Evolutionary conservation across 768 basidiomycete species (phyloP).

Genomic region (Tulasnella sp.): DNA sequence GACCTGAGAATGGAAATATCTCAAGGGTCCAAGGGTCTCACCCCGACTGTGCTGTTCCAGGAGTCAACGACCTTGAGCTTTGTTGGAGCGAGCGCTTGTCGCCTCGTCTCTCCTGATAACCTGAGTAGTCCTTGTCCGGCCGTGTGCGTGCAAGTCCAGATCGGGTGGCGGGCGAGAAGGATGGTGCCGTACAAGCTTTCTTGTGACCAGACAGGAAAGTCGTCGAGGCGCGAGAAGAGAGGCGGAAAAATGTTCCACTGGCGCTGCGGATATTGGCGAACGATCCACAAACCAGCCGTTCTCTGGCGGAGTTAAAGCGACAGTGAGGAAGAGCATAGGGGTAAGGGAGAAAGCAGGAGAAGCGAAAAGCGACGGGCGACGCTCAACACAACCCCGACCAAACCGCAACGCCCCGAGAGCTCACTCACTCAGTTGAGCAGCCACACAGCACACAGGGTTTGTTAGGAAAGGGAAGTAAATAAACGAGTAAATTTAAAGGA

Average conservation of each 20-base stretch:
- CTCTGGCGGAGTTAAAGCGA: constrained; percentile 1
- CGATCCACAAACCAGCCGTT: background rate
- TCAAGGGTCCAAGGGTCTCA: background rate
- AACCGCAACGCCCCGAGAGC: background rate
- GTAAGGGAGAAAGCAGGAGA: background rate
- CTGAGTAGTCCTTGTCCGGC: background rate
- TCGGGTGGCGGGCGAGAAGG: background rate
- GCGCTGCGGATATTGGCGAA: background rate
- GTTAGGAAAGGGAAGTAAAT: background rate
- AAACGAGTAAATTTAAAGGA: background rate
- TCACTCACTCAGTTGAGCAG: too few relatives aligned
- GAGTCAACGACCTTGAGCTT: background rate
- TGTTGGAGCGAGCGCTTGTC: background rate
- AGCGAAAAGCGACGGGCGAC: background rate
- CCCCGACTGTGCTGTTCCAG: background rate
- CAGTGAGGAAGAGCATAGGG: background rate
- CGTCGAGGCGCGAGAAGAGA: background rate
- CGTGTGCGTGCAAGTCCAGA: background rate
- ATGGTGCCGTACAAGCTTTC: background rate
- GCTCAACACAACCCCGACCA: background rate
- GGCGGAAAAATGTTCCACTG: background rate
- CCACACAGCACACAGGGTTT: background rate
- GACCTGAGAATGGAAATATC: background rate
- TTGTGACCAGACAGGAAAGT: background rate
- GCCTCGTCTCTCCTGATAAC: background rate